Base-by-base conservation (phyloP, 106 monocot genomes). In the Cymbidium sinense region DNA sequence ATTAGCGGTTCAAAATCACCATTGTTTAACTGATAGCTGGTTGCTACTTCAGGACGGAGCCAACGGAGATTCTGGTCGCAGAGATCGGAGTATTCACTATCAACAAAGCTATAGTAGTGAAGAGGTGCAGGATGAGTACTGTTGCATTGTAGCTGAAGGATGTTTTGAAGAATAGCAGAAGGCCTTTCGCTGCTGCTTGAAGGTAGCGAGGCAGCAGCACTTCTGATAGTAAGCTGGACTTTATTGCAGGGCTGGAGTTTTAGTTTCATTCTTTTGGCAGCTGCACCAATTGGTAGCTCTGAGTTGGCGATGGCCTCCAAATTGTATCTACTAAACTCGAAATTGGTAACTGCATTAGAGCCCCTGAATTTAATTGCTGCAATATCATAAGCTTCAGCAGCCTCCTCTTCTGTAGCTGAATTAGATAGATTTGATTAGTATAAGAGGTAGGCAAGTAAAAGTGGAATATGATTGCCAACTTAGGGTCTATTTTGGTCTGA, bases 381-480 rank as follows among this genome's bases (percentile, higher is more conserved):
- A 7, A 85, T 75, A 79, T 88, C 88, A 43, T 88, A 88, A 1
- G 88, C 88, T 44, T 80, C 77, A 1, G 85, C 88, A 36, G 85
- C 88, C 34, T 88, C 88, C 41, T 88, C 88, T 69, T 88, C 82
- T 47, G 88, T 88, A 43, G 79, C 88, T 88, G 81, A 43, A 12
- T n/a, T 27, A n/a, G 19, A 58, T 54, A 23, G 47, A 20, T 18
- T 23, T 17, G 2, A 13, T 41, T 13, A 47, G 37, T 3, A 7
- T 39, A 62, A 62, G 25, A 62, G 23, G 11, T 62, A 27, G 61
- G 61, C 54, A 54, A 54, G 41, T 41, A 41, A 9, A 41, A 41
- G 41, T 41, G 9, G 9, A 9, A 41, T 6, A 1, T 41, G 41
- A 41, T 41, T 41, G 41, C 9, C 41, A 47, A 47, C 47, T 2